Base-by-base conservation (phyloP, 2,329 filamentous ascomycete genomes). In the Apiospora koreana region DNA sequence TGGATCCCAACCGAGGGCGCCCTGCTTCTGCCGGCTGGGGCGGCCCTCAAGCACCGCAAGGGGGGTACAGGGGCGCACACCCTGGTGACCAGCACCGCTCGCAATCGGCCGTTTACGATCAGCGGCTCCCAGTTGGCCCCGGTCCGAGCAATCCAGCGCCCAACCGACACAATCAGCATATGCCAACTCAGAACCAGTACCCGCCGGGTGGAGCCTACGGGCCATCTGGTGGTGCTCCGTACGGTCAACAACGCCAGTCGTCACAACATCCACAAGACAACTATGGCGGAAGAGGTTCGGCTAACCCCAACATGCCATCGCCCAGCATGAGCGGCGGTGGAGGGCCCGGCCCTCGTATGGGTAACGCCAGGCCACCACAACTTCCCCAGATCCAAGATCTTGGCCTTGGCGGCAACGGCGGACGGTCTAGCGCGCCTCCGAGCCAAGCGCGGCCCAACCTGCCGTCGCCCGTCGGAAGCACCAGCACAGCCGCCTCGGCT, bases 11-110 rank as follows among this genome's bases (percentile, higher is more conserved):
- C 31, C 83, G 84, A 12, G 81, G 80, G 46, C 84, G 86, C 65
- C 78, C 83, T 21, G 76, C 79, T 14, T 85, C 84, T 12, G 79
- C 81, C 21, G 83, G 84, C 23, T 86, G 83, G 81, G 83, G 83
- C 81, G 83, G 42, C 12, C 80, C 81, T 23, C 84, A 85, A 72
- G 75, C 78, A 21, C 81, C 81, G 0, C 73, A 76, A 3, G 83
- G 80, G 1, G 83, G 80, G 1, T 85, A 62, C 21, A 38, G 31
- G 54, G 54, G 31, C 31, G 10, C 31, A 8, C 16, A 31, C 25
- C 50, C 50, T 31, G 50, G 28, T 21, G 41, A 43, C 41, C 41
- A 43, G 12, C 16, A 54, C 28, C 50, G 50, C 50, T 54, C 62
- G 35, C 35, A 41, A 28, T 65, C 62, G 35, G 67, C 41, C 21